Evolutionary conservation across 2,329 filamentous ascomycete species (phyloP).

Genomic region (Paecilomyces sp.): DNA sequence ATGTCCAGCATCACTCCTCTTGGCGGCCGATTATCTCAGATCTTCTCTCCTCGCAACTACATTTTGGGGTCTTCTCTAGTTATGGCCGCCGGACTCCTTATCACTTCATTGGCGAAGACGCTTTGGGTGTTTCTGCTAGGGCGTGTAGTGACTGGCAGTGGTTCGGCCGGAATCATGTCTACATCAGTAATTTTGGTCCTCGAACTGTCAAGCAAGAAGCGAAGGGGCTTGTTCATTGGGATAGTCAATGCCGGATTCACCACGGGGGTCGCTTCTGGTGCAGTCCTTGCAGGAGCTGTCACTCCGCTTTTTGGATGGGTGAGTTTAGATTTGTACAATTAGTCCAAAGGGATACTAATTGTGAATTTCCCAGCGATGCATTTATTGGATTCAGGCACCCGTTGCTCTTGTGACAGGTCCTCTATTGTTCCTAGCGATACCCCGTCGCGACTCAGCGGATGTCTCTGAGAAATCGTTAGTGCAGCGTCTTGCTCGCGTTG

Average conservation of each 20-base stretch:
- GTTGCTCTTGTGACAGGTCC: constrained; percentile 55
- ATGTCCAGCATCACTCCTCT: constrained; percentile 58
- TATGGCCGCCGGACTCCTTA: constrained; percentile 54
- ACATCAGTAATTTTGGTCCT: constrained; percentile 68
- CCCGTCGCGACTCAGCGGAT: constrained; percentile 37
- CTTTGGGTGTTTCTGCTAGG: constrained; percentile 62
- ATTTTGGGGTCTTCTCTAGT: constrained; percentile 55
- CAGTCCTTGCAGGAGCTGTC: constrained; percentile 61
- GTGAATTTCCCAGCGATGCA: constrained; percentile 46
- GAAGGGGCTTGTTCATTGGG: constrained; percentile 66
- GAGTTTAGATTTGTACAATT: constrained; percentile 19
- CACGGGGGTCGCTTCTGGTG: constrained; percentile 62
- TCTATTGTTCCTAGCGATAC: constrained; percentile 60
- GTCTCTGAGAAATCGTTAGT: constrained; percentile 32
- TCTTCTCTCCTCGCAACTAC: constrained; percentile 64
- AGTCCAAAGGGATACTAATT: background rate
- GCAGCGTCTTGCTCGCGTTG: constrained; percentile 57
- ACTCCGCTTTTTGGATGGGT: constrained; percentile 64
- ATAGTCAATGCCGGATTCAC: constrained; percentile 68
- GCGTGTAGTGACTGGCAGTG: constrained; percentile 60
- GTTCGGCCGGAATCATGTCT: constrained; percentile 65
- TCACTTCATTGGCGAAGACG: constrained; percentile 55
- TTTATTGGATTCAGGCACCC: constrained; percentile 69
- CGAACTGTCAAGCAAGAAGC: constrained; percentile 61
- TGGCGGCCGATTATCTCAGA: constrained; percentile 62